Conservation (phyloP, 371 early-diverging fungal species). For the Chytridium lagenaria region DNA sequence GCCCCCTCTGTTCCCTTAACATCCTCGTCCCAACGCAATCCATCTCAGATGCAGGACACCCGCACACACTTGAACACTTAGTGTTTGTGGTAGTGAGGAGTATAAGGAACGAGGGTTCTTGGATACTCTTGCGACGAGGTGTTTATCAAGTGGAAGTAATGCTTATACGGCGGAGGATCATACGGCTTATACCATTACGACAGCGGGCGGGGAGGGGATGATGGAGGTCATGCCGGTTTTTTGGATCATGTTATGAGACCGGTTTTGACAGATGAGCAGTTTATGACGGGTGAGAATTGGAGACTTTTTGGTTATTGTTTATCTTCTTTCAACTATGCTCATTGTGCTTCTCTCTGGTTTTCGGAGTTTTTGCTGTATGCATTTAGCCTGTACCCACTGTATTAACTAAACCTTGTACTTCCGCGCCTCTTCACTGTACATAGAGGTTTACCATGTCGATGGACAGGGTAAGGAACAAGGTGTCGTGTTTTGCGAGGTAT, state of each 20-base stretch:
- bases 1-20: conserved; percentile 59
- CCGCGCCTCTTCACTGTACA: background rate
- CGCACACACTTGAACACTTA: conserved; percentile 79
- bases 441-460: conserved; percentile 72
- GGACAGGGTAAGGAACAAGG: conserved; percentile 70
- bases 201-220: conserved; percentile 60
- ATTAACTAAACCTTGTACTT: background rate
- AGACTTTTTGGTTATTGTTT: conserved; percentile 31
- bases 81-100: conserved; percentile 75
- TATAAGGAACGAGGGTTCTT: conserved; percentile 69
- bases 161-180: conserved; percentile 62
- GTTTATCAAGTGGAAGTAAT: conserved; percentile 76
- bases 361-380: too few species aligned
- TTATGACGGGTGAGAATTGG: conserved; percentile 54
- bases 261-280: conserved; percentile 66
- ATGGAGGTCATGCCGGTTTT: conserved; percentile 56
- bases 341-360: too few species aligned
- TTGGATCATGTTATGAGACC: conserved; percentile 80
- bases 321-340: background rate
- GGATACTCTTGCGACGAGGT: conserved; percentile 72
- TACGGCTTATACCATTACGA: conserved; percentile 74
- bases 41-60: conserved; percentile 67
- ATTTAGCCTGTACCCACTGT: too few species aligned
- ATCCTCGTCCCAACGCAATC: conserved; percentile 75
- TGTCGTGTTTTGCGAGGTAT: conserved; percentile 76